Evolutionary conservation across 768 basidiomycete genomes (phyloP), one percentile per base, ranked within the genome.

Genomic region (Serpula lacrymans): DNA sequence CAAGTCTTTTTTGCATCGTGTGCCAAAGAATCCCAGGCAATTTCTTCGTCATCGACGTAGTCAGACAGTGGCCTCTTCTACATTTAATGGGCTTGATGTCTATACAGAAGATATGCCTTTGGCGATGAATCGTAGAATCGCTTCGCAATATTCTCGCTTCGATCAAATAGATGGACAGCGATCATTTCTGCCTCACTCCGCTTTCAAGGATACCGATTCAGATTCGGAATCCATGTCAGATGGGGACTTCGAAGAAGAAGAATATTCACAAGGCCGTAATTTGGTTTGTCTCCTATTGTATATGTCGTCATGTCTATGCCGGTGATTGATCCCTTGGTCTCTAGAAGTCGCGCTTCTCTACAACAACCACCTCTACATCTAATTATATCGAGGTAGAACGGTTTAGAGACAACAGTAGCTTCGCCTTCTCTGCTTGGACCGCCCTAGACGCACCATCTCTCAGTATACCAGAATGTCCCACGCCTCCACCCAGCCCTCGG

Each of bases 311-410:
- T 27, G 3, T 3, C 26, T n/a, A n/a, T n/a, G 11, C 20, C 8
- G 14, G 49, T 12, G 29, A 31, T 20, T 28, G 11, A 20, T 27
- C 8, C 14, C 26, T 22, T 18, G n/a, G 12, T 35, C 34, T 14
- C 10, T 34, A 64, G 65, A 48, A 32, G 30, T 65, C 64, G 7
- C 64, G 59, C 13, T 67, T 67, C 40, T 65, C 64, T 22, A 49
- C 50, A 18, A 61, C 64, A 23, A 65, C 64, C 5, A 58, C 54
- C 1, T 58, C 65, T 4, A 64, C 64, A 2, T 66, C 64, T 24
- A 50, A 57, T 32, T 54, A 55, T 30, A 42, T 64, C 13, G 53
- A 59, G 5, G 44, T 50, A 10, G 9, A 43, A 8, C 28, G 16
- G 14, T 18, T 16, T 13, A 25, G n/a, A 8, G 26, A 11, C n/a